Percentiles rank a stretch among this genome's conserved stretches.
Evolutionary conservation across 768 basidiomycete species (phyloP).

Genomic region (Calocybe gangraenosa): DNA sequence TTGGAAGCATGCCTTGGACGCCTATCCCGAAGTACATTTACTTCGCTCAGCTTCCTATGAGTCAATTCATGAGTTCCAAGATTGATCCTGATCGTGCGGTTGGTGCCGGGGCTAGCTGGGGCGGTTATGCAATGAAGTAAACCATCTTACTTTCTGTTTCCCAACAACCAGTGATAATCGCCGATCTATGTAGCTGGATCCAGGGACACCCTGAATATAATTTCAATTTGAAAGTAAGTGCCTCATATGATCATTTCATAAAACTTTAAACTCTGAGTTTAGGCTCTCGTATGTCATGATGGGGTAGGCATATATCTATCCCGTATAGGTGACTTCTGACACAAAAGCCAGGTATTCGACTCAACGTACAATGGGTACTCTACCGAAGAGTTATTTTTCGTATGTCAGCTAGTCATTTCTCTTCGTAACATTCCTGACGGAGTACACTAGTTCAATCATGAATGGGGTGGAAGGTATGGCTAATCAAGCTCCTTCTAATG

Average conservation of each 20-base stretch:
- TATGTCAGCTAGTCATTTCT: constrained; percentile 28
- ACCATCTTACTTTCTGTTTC: constrained; percentile 15
- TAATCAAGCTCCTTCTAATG: background rate
- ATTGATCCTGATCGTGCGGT: constrained; percentile 67
- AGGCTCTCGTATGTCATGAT: constrained; percentile 86
- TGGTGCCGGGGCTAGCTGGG: constrained; percentile 81
- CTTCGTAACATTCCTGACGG: background rate
- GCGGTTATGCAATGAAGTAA: constrained; percentile 87
- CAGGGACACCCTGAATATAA: constrained; percentile 89
- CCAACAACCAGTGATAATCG: constrained; percentile 1
- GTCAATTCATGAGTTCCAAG: constrained; percentile 27
- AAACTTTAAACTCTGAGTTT: background rate
- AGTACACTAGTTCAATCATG: constrained; percentile 67
- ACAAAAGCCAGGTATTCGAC: constrained; percentile 58
- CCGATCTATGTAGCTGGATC: constrained; percentile 70
- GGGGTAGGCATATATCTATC: constrained; percentile 45
- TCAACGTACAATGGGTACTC: constrained; percentile 76
- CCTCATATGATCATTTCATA: background rate
- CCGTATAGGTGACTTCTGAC: background rate
- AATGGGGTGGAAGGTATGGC: constrained; percentile 65
- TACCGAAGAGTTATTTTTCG: constrained; percentile 91
- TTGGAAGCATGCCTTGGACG: constrained; percentile 64
- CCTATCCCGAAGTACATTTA: constrained; percentile 59
- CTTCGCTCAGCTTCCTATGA: background rate
- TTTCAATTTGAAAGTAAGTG: constrained; percentile 77